Percentiles rank a stretch among this genome's conserved stretches.
These are phyloP conservation scores for Heracleum sosnowskyi DNA, from an alignment of 129 eudicot genomes.

Conservation along the genomic window DNA sequence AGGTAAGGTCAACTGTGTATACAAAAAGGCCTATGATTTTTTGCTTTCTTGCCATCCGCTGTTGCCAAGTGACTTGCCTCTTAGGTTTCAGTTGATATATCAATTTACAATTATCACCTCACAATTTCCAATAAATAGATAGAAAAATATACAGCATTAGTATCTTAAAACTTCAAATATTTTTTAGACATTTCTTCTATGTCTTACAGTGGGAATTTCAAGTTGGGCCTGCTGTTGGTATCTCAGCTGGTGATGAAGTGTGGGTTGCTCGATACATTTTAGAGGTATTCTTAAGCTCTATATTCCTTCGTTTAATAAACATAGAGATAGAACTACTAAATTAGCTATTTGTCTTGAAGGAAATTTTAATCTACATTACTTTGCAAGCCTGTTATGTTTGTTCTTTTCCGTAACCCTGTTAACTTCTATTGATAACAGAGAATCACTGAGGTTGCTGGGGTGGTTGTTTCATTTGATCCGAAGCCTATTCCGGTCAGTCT, in stretches of 20 bases:
- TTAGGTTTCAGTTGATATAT: too few species aligned
- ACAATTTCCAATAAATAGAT: background rate
- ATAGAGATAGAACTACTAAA: background rate
- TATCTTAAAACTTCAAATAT: background rate
- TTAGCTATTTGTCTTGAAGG: background rate
- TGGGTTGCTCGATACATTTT: slow-evolving; percentile 88
- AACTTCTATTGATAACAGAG: slow-evolving; percentile 31
- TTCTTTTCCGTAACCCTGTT: background rate
- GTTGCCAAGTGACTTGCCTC: too few species aligned
- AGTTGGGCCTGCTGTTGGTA: slow-evolving; percentile 81
- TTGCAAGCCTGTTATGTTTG: background rate
- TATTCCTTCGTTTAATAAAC: background rate
- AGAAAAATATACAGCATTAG: background rate
- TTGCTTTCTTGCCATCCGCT: too few species aligned
- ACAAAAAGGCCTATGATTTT: background rate
- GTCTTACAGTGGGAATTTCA: slow-evolving; percentile 76
- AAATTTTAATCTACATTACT: background rate
- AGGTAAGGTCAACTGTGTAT: slow-evolving; percentile 26
- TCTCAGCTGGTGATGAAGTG: slow-evolving; percentile 71
- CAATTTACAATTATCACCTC: background rate
- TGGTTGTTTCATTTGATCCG: slow-evolving; percentile 65
- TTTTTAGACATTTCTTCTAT: background rate
- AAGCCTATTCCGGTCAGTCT: slow-evolving; percentile 53
- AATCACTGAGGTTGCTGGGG: slow-evolving; percentile 77
- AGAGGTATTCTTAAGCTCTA: slow-evolving; percentile 37